Conservation (phyloP, 768 basidiomycete genomes). For the Asterophora parasitica region DNA sequence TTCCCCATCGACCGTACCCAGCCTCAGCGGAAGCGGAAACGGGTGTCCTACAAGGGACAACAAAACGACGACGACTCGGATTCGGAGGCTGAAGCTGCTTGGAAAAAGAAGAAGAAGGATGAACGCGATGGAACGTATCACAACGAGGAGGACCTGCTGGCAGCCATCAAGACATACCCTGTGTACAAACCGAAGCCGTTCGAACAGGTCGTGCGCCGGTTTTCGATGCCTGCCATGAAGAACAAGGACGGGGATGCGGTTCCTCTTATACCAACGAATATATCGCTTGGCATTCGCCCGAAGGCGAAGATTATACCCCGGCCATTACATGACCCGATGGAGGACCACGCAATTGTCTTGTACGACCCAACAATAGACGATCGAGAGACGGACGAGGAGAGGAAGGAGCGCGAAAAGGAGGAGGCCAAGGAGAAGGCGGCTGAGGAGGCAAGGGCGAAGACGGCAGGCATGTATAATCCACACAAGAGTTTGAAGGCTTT, state of each 20-base stretch:
- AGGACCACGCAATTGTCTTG: conserved; percentile 94
- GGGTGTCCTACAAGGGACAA: conserved; percentile 80
- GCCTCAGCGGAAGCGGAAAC: conserved; percentile 78
- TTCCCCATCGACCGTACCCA: conserved; percentile 46
- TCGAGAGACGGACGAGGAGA: conserved; percentile 84
- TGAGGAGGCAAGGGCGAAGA: conserved; percentile 65
- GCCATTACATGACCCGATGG: conserved; percentile 96
- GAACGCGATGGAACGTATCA: conserved; percentile 48
- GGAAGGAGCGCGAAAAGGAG: conserved; percentile 66
- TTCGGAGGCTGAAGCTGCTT: conserved; percentile 46
- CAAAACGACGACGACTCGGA: conserved; percentile 50
- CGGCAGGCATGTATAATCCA: conserved; percentile 75
- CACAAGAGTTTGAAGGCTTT: conserved; percentile 86
- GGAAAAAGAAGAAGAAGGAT: conserved; percentile 63
- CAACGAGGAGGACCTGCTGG: conserved; percentile 59
- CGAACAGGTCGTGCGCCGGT: conserved; percentile 54
- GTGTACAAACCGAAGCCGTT: conserved; percentile 81
- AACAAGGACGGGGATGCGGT: conserved; percentile 66
- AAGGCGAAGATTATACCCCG: conserved; percentile 78
- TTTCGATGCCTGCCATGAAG: conserved; percentile 80
- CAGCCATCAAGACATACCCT: conserved; percentile 65
- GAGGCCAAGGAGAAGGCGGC: conserved; percentile 60
- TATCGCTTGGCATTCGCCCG: conserved; percentile 81
- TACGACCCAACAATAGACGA: conserved; percentile 97
- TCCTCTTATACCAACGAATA: conserved; percentile 51